phyloP scores from a whole-genome alignment of 441 rosid species.

The Pelargonium australe region DNA sequence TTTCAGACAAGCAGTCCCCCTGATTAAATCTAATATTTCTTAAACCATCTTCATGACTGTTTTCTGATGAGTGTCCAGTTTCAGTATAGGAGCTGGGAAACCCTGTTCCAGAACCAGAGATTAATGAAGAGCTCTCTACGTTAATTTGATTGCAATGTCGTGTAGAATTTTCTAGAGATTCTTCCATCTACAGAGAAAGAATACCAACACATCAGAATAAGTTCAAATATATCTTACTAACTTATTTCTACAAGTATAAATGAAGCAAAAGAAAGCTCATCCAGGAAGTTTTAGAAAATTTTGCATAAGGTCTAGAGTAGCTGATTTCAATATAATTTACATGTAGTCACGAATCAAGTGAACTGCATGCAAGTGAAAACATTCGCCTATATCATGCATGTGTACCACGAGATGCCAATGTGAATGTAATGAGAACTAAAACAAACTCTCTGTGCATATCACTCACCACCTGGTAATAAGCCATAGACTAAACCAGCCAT shows the following conservation, averaged over 20 bases:
- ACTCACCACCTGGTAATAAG: not conserved
- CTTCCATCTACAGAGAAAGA: conserved; percentile 38
- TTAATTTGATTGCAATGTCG: conserved; percentile 24
- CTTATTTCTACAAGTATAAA: not conserved
- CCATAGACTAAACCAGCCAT: not conserved
- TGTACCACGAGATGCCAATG: too few relatives aligned
- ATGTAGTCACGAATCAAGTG: too few relatives aligned
- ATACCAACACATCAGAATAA: conserved; percentile 12
- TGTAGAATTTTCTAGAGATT: conserved; percentile 27
- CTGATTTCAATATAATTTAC: too few relatives aligned
- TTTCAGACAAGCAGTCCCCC: conserved; percentile 30
- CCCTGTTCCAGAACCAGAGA: conserved; percentile 27
- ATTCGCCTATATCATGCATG: too few relatives aligned
- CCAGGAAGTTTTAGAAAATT: not conserved
- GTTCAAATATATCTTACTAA: not conserved
- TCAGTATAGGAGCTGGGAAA: conserved; percentile 28
- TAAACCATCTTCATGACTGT: conserved; percentile 25
- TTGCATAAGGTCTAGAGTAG: too few relatives aligned
- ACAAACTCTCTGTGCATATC: not conserved
- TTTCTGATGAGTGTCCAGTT: conserved; percentile 30
- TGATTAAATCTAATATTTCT: conserved; percentile 24
- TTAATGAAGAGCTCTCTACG: conserved; percentile 24
- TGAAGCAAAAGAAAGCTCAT: not conserved
- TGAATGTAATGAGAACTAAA: too few relatives aligned
- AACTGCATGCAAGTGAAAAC: too few relatives aligned